Evolutionary conservation across 192 early-diverging fungal genomes (phyloP), one percentile per base, ranked within the genome.

Genomic region (Kappamyces sp.): DNA sequence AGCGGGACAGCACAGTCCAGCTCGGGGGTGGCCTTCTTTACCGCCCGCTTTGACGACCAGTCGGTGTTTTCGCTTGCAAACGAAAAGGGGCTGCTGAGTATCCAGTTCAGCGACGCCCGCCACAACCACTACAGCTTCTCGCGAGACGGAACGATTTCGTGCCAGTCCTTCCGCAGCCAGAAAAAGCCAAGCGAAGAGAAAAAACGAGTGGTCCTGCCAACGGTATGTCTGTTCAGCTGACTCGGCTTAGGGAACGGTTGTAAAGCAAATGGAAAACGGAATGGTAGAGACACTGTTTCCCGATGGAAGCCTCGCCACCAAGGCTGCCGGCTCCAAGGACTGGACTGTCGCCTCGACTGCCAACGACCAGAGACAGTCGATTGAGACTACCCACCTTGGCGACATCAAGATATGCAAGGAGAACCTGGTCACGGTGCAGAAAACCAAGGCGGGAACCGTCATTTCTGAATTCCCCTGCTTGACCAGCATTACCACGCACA

Each of bases 141-240:
- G 7, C 62, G 53, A 64, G 48, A 47, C 10, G 62, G 42, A 64
- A 63, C 46, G 46, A 48, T 46, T 57, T 52, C 12, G 12, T 10
- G 39, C 15, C 10, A 52, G 9, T 15, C 51, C 10, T 52, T 10
- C 44, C 44, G 44, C 44, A 10, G 13, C 9, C 9, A 46, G 44
- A 10, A 13, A 46, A 13, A 46, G 44, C 44, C 10, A 46, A 46
- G 44, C 23, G 23, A 23, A 23, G 23, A 23, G 23, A 23, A 23
- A 23, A 23, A 23, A 23, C 23, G 23, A n/a, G 12, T 40, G 10
- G 36, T 58, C 47, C 41, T 46, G 41, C 57, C 57, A 46, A 44
- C 40, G 31, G 57, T 44, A 54, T 42, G 15, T 1, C 6, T 10
- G 9, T 46, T 46, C 10, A 46, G 13, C 36, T 8, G 37, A 44